These are phyloP conservation scores for Trichoderma reesei DNA, from an alignment of 495 filamentous ascomycete species.

Conservation along the genomic window DNA sequence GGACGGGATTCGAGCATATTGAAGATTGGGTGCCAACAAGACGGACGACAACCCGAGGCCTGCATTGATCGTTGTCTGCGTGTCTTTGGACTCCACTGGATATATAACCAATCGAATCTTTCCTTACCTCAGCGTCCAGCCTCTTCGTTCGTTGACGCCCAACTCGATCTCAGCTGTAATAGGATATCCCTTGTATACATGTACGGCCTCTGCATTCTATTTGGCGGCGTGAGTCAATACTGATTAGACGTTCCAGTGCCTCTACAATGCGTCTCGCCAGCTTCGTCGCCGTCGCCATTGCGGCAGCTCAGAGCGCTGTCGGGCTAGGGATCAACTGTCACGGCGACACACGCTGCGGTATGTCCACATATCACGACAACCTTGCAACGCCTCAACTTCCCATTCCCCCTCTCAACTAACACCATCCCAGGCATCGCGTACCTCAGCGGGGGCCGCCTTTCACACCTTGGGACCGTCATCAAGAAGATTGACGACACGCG, in stretches of 20 bases:
- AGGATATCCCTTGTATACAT: too few relatives aligned
- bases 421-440: not conserved
- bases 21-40: not conserved
- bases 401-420: too few relatives aligned
- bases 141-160: not conserved
- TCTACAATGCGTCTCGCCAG: not conserved
- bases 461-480: not conserved
- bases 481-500: not conserved
- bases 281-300: not conserved
- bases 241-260: not conserved
- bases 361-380: too few relatives aligned
- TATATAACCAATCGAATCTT: not conserved
- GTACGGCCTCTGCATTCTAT: too few relatives aligned
- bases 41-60: not conserved
- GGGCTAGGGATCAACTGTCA: not conserved
- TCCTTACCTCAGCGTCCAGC: not conserved
- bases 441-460: not conserved
- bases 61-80: not conserved
- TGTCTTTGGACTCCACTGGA: not conserved
- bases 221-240: too few relatives aligned
- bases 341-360: not conserved
- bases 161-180: not conserved
- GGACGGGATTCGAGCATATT: not conserved
- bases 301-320: not conserved
- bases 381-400: too few relatives aligned